Evolutionary conservation across 2,329 filamentous ascomycete species (phyloP).

Genomic region (Metarhizium guizhouense): DNA sequence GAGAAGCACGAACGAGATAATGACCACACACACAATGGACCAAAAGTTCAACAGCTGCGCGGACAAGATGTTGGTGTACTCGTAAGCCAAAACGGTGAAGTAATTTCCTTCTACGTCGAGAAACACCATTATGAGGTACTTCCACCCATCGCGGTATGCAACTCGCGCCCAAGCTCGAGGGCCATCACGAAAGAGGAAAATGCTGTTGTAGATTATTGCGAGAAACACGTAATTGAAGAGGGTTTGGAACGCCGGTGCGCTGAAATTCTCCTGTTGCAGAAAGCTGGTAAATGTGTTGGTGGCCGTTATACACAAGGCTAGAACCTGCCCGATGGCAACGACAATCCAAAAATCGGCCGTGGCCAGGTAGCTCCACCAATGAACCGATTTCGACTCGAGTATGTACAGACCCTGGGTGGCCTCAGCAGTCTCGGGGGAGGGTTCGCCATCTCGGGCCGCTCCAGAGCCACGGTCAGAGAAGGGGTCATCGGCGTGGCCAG

Average conservation of each 20-base stretch:
- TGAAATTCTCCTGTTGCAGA: constrained; percentile 56
- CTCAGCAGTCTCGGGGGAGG: constrained; percentile 20
- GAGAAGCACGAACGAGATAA: constrained; percentile 74
- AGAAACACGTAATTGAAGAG: constrained; percentile 91
- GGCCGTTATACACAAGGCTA: constrained; percentile 81
- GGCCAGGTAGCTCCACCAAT: constrained; percentile 66
- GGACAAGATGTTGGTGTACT: constrained; percentile 83
- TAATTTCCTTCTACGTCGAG: constrained; percentile 96
- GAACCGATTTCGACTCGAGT: constrained; percentile 43
- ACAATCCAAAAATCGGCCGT: constrained; percentile 86
- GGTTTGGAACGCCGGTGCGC: constrained; percentile 90
- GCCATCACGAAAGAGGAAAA: constrained; percentile 74
- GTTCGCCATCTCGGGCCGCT: constrained; percentile 5
- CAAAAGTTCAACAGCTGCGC: constrained; percentile 98
- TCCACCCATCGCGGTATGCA: constrained; percentile 70
- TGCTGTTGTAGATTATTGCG: constrained; percentile 69
- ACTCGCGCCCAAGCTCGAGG: constrained; percentile 58
- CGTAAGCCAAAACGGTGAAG: constrained; percentile 91
- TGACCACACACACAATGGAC: constrained; percentile 88
- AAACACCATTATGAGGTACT: constrained; percentile 87
- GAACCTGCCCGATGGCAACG: constrained; percentile 69
- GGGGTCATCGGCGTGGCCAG: constrained; percentile 10
- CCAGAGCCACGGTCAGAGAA: constrained; percentile 5
- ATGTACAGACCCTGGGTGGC: constrained; percentile 43
- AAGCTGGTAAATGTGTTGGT: constrained; percentile 87